Base-by-base conservation (phyloP, 176 grass and related monocot genomes). In the Pharus latifolius region DNA sequence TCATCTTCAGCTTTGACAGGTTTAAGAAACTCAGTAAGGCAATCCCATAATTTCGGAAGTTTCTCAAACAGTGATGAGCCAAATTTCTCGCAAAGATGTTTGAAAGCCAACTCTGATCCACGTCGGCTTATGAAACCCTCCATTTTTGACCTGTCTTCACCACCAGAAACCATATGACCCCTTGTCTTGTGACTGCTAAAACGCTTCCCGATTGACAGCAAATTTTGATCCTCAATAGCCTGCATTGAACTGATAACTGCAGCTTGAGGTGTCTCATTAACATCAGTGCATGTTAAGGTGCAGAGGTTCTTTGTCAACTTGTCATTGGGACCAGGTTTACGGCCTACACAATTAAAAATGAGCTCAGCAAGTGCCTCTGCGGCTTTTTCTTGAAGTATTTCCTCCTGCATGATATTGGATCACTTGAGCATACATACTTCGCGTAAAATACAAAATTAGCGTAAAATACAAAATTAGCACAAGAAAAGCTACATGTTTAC, bases 291-390 rank as follows among this genome's bases (percentile, higher is more conserved):
- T 38, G 87, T 81, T 66, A 99, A 83, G 48, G 80, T 94, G 84
- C 95, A 94, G 58, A 99, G 81, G 53, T 99, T 99, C 59, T 94
- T 99, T 28, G 84, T 90, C 81, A 99, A 73, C 41, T 99, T 99
- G 56, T 99, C 95, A 73, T 99, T 99, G 10, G 95, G 95, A 40
- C 95, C 84, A 67, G 95, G 95, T 62, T 91, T 99, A 76, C 95
- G 90, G 53, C 86, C 95, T 57, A 99, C 84, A 72, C 95, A 99
- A 48, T 63, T 82, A 78, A 91, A 99, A 50, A 99, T 94, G 40
- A 99, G 78, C 72, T 99, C 89, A 9, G 95, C 84, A 85, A 99
- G 90, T 61, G 87, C 95, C 83, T 94, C 95, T 75, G 95, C 90
- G 63, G 95, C 90, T 81, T 88, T 99, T 60, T 99, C 83, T 83